phyloP scores from a whole-genome alignment of 2,329 filamentous ascomycete species.

The Xylaria hypoxylon region DNA sequence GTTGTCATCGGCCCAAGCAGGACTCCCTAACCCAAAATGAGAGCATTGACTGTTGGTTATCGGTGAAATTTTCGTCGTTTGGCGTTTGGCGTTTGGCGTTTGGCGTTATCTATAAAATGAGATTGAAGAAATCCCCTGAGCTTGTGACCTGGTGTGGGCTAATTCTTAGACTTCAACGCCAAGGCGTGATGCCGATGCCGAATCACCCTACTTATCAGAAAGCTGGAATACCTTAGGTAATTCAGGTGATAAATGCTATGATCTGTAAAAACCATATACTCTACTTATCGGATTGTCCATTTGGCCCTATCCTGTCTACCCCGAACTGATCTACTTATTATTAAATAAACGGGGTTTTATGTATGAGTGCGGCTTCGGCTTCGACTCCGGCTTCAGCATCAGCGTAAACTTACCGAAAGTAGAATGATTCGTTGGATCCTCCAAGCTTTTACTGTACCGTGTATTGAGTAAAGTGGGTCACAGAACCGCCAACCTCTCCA shows the following conservation, averaged over 20 bases:
- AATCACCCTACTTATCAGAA: not conserved
- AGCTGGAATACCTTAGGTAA: too few species aligned
- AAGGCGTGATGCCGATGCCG: not conserved
- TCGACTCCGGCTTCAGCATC: conserved; percentile 8
- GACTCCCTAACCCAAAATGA: not conserved
- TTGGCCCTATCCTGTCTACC: too few species aligned
- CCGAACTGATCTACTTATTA: too few species aligned
- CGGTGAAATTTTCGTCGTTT: not conserved
- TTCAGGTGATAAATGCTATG: too few species aligned
- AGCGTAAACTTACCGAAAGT: too few species aligned
- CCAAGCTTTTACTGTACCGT: not conserved
- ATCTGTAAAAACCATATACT: too few species aligned
- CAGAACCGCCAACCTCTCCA: too few species aligned
- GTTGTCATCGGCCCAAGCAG: not conserved
- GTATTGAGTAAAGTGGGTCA: not conserved
- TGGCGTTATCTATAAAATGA: not conserved
- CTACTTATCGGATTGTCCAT: too few species aligned
- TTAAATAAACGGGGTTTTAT: too few species aligned
- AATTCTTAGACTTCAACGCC: not conserved
- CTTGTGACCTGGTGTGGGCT: not conserved
- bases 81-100: not conserved
- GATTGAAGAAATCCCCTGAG: not conserved
- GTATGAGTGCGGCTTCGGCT: conserved; percentile 3
- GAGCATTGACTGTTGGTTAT: not conserved
- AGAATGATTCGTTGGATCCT: not conserved